phyloP scores from a whole-genome alignment of 768 basidiomycete genomes.

The button mushroom (Agaricus bisporus) region DNA sequence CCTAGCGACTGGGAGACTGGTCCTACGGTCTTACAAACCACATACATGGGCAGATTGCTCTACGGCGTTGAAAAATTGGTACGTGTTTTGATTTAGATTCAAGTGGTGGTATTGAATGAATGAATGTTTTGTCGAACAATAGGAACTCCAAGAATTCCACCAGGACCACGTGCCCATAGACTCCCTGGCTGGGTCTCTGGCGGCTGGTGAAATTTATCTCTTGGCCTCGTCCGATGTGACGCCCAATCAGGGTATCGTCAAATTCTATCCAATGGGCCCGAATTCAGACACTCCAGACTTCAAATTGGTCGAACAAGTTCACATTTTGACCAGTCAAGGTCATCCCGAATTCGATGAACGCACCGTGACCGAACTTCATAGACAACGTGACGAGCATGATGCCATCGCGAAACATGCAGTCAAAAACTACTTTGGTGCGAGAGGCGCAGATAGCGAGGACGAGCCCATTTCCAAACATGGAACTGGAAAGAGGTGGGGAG shows the following conservation, averaged over 20 bases:
- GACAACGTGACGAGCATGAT: slow-evolving; percentile 35
- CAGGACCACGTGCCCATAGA: slow-evolving; percentile 70
- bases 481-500: slow-evolving; percentile 14
- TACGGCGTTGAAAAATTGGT: slow-evolving; percentile 45
- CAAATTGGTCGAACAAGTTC: slow-evolving; percentile 36
- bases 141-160: slow-evolving; percentile 86
- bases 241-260: slow-evolving; percentile 71
- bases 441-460: not conserved
- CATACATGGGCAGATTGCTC: slow-evolving; percentile 58
- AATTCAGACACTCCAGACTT: not conserved
- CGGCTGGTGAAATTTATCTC: slow-evolving; percentile 34
- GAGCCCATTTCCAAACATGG: not conserved
- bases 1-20: slow-evolving; percentile 72
- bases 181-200: slow-evolving; percentile 29
- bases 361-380: slow-evolving; percentile 44
- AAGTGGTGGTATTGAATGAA: not conserved
- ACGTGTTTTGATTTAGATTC: slow-evolving; percentile 8
- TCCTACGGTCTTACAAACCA: slow-evolving; percentile 53
- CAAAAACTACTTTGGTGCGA: not conserved
- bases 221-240: slow-evolving; percentile 56
- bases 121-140: not conserved
- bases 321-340: slow-evolving; percentile 80
- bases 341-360: slow-evolving; percentile 81
- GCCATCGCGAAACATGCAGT: not conserved
- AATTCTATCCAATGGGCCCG: slow-evolving; percentile 21